phyloP scores from a whole-genome alignment of 306 rosid genomes.

The Glycine soja region DNA sequence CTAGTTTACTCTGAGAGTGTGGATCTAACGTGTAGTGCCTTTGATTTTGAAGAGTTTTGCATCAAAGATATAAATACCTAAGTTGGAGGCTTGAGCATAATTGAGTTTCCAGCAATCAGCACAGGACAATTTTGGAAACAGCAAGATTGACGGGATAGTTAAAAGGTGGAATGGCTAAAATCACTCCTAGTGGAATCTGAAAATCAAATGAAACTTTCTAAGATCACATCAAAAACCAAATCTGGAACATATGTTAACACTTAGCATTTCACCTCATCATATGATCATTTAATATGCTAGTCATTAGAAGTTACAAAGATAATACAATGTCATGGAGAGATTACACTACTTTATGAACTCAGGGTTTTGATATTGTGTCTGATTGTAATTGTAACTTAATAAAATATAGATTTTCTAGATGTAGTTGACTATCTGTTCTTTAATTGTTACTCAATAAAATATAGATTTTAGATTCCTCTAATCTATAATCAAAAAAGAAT shows the following conservation, averaged over 20 bases:
- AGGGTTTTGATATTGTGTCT: slow-evolving; percentile 9
- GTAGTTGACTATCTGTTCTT: neutral
- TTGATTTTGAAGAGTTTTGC: too few relatives aligned
- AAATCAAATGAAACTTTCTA: slow-evolving; percentile 39
- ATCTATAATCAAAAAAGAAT: too few relatives aligned
- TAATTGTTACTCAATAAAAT: too few relatives aligned
- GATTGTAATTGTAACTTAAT: neutral
- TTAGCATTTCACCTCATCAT: neutral
- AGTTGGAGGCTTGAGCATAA: too few relatives aligned
- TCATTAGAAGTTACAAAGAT: slow-evolving; percentile 1
- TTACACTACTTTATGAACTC: neutral
- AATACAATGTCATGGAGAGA: slow-evolving; percentile 1
- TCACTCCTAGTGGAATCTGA: slow-evolving; percentile 96
- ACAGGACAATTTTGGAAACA: slow-evolving; percentile 97
- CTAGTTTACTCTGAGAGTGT: too few relatives aligned
- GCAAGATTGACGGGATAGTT: slow-evolving; percentile 98
- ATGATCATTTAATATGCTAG: slow-evolving; percentile 6
- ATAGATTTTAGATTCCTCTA: too few relatives aligned
- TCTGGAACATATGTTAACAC: neutral
- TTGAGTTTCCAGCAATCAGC: slow-evolving; percentile 93
- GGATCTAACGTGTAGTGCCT: too few relatives aligned
- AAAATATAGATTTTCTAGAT: neutral
- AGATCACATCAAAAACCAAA: slow-evolving; percentile 32
- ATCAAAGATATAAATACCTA: too few relatives aligned
- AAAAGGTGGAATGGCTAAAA: slow-evolving; percentile 97